Conservation (phyloP, 768 basidiomycete species). For the Lactifluus hygrophoroides region DNA sequence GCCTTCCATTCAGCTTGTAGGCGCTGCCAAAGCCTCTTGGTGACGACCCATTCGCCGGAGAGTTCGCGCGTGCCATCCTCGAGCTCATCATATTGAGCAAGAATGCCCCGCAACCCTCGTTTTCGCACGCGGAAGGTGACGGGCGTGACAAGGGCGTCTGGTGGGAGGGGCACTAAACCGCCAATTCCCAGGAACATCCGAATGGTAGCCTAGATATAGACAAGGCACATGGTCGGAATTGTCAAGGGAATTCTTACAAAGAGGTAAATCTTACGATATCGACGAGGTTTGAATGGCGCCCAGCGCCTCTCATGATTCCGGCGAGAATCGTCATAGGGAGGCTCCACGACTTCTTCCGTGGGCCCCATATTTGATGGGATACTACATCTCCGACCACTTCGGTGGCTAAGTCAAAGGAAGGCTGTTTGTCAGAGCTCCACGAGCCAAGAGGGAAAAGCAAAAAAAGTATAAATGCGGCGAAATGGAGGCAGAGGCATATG, state of each 20-base stretch:
- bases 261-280: conserved; percentile 55
- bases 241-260: background rate
- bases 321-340: conserved; percentile 87
- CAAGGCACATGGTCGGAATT: background rate
- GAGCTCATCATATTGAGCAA: conserved; percentile 59
- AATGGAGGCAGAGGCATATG: conserved; percentile 4
- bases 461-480: background rate
- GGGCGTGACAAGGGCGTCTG: conserved; percentile 90
- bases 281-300: conserved; percentile 70
- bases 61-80: conserved; percentile 78
- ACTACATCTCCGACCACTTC: conserved; percentile 59
- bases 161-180: conserved; percentile 77
- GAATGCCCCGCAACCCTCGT: conserved; percentile 69
- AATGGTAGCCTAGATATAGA: conserved; percentile 35
- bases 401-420: conserved; percentile 31
- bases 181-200: conserved; percentile 67
- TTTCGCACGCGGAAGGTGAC: conserved; percentile 80
- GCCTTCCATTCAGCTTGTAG: conserved; percentile 77
- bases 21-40: conserved; percentile 80
- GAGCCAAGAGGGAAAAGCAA: background rate
- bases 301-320: conserved; percentile 79
- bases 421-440: conserved; percentile 28
- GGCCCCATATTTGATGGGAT: conserved; percentile 76
- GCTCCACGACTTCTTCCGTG: conserved; percentile 86
- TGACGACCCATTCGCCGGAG: conserved; percentile 96